phyloP scores from a whole-genome alignment of 768 basidiomycete species.

The Pleurotus eryngii region DNA sequence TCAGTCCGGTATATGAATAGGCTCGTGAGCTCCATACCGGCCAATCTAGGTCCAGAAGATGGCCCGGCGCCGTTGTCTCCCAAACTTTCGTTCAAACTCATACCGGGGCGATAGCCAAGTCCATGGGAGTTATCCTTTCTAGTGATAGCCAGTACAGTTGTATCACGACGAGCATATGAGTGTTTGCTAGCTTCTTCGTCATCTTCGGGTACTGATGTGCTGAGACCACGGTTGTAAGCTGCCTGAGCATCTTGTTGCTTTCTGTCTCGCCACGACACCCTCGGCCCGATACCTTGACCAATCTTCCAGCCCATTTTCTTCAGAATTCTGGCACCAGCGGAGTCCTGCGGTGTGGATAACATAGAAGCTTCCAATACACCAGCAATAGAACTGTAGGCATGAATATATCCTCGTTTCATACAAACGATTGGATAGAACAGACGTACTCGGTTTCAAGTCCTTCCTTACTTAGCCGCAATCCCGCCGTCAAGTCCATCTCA shows the following conservation, averaged over 20 bases:
- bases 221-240: constrained; percentile 28
- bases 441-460: constrained; percentile 58
- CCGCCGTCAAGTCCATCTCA: constrained; percentile 66
- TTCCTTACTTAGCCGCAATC: constrained; percentile 35
- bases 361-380: constrained; percentile 62
- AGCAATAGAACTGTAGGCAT: constrained; percentile 51
- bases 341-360: constrained; percentile 72
- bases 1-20: background rate
- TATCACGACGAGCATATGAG: constrained; percentile 81
- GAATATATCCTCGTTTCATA: background rate
- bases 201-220: constrained; percentile 46
- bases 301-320: constrained; percentile 95
- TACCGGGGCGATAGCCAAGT: constrained; percentile 71
- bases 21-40: constrained; percentile 36
- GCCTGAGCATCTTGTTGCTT: constrained; percentile 64
- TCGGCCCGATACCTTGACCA: constrained; percentile 92
- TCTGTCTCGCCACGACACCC: constrained; percentile 74
- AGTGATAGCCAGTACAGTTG: constrained; percentile 53
- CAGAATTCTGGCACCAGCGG: constrained; percentile 80
- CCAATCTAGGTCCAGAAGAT: constrained; percentile 49
- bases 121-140: constrained; percentile 80
- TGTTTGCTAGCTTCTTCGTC: constrained; percentile 86
- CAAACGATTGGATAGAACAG: background rate
- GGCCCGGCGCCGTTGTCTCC: constrained; percentile 29
- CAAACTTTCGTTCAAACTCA: constrained; percentile 58